A percentile compares a stretch with the other conserved stretches of the same genome.
These are phyloP conservation scores for Stagonosporopsis tanaceti DNA, from an alignment of 2,329 filamentous ascomycete species.

Conservation along the genomic window DNA sequence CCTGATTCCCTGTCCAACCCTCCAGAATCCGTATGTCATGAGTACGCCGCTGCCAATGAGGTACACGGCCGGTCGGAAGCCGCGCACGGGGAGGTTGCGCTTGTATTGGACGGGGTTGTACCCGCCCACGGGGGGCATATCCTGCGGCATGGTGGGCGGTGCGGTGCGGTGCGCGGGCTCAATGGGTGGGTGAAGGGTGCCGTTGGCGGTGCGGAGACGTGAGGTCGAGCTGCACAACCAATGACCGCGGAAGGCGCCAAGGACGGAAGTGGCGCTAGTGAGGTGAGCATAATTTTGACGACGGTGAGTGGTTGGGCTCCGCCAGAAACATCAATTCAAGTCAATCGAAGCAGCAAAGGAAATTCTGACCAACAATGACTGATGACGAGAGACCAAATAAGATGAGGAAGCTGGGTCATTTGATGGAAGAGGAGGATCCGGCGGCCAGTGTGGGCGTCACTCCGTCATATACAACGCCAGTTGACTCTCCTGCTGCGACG, in stretches of 20 bases:
- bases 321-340: conserved; percentile 12
- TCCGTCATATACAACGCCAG: conserved; percentile 19
- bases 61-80: conserved; percentile 84
- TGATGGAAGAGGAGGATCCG: conserved; percentile 22
- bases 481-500: conserved; percentile 16
- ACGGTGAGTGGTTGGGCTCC: conserved; percentile 30
- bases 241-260: conserved; percentile 30
- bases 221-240: conserved; percentile 33
- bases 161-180: conserved; percentile 32
- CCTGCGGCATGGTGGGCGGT: conserved; percentile 81
- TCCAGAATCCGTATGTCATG: conserved; percentile 92
- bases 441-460: conserved; percentile 19
- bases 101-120: conserved; percentile 98
- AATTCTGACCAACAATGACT: conserved; percentile 56
- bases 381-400: conserved; percentile 64
- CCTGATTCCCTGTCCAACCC: conserved; percentile 79
- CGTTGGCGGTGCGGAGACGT: conserved; percentile 36
- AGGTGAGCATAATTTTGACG: conserved; percentile 39
- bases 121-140: conserved; percentile 94
- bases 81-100: conserved; percentile 90
- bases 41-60: conserved; percentile 78
- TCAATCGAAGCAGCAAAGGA: conserved; percentile 7
- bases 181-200: conserved; percentile 38
- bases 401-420: conserved; percentile 60
- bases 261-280: conserved; percentile 31